These are phyloP conservation scores for Quercus phellos DNA, from an alignment of 331 rosid genomes.

Conservation along the genomic window DNA sequence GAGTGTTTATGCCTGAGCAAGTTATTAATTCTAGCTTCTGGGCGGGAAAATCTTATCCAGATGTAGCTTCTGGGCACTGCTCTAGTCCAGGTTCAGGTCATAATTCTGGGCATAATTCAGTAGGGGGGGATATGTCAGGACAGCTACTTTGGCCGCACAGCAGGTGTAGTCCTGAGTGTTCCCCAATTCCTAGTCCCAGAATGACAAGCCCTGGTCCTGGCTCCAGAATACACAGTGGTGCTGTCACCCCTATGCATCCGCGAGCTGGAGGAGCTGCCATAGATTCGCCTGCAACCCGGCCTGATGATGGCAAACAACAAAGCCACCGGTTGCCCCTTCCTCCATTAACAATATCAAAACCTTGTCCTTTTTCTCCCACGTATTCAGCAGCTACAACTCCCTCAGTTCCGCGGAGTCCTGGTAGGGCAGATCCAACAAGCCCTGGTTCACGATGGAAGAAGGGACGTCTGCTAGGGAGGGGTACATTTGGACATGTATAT, in stretches of 20 bases:
- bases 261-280: constrained; percentile 60
- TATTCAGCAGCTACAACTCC: constrained; percentile 95
- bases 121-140: constrained; percentile 93
- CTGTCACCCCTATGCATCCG: constrained; percentile 95
- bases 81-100: constrained; percentile 99
- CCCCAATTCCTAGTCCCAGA: constrained; percentile 96
- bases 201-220: constrained; percentile 98
- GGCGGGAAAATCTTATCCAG: constrained; percentile 69
- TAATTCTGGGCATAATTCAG: constrained; percentile 94
- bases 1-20: constrained; percentile 81
- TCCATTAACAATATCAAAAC: constrained; percentile 56
- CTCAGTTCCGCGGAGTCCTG: constrained; percentile 96
- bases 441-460: constrained; percentile 94
- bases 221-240: constrained; percentile 98
- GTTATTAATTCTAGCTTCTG: constrained; percentile 66
- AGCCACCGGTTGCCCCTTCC: constrained; percentile 99
- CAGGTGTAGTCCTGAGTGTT: constrained; percentile 99
- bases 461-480: constrained; percentile 86
- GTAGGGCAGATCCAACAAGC: constrained; percentile 77
- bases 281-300: constrained; percentile 65
- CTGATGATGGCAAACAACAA: constrained; percentile 81
- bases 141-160: constrained; percentile 92
- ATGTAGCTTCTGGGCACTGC: constrained; percentile 80
- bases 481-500: constrained; percentile 94
- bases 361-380: constrained; percentile 71